A percentile compares a stretch with the other conserved stretches of the same genome.
Conservation (phyloP, 108 stramenopile species). For the Cyclostephanos invisitatus region DNA sequence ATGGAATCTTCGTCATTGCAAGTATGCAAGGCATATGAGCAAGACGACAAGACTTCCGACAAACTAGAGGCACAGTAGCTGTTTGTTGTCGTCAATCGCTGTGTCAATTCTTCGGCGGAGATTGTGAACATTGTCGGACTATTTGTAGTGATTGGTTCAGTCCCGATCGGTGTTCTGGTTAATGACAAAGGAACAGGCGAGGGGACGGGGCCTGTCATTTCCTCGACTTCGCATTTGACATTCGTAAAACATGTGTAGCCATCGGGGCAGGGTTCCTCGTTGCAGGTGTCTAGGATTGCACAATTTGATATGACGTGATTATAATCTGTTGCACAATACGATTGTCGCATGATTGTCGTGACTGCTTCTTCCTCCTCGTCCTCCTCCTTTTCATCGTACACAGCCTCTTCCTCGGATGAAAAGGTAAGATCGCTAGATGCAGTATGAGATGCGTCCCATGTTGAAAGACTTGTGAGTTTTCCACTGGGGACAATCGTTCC, state of each 20-base stretch:
- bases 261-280: conserved; percentile 19
- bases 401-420: neutral
- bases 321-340: conserved; percentile 30
- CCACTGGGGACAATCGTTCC: neutral
- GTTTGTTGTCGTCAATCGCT: conserved; percentile 33
- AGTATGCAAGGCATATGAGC: conserved; percentile 42
- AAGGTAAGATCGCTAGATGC: neutral
- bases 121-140: conserved; percentile 22
- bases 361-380: neutral
- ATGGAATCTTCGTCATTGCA: conserved; percentile 35
- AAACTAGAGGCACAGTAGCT: conserved; percentile 32
- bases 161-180: neutral
- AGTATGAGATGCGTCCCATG: neutral
- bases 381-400: neutral
- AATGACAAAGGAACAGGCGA: neutral
- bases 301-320: conserved; percentile 21
- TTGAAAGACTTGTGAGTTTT: neutral
- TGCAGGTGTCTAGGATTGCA: conserved; percentile 18
- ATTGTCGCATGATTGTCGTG: conserved; percentile 13
- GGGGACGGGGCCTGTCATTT: neutral
- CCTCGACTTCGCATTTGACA: conserved; percentile 10
- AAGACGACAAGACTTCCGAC: conserved; percentile 22
- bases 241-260: conserved; percentile 26
- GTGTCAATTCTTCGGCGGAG: conserved; percentile 28
- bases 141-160: neutral